phyloP scores from a whole-genome alignment of 148 eudicot genomes.

The Rhododendron ferrugineum region DNA sequence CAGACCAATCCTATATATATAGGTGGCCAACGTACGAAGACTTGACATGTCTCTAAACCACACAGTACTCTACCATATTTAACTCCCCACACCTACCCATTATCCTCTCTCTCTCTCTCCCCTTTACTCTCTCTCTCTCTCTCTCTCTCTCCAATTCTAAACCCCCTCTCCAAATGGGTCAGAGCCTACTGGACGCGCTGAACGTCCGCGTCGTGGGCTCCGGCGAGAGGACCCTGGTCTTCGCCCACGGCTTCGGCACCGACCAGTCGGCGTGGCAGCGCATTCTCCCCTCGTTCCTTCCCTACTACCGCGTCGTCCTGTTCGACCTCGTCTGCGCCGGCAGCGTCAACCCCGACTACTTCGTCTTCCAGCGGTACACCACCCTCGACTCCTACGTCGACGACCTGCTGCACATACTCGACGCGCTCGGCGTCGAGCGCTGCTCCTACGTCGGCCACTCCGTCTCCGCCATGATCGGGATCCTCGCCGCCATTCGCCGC shows the following conservation, averaged over 20 bases:
- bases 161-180: conserved; percentile 39
- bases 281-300: conserved; percentile 58
- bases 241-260: conserved; percentile 89
- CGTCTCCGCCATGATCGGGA: conserved; percentile 50
- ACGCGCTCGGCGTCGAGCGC: conserved; percentile 38
- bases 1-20: background rate
- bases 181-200: conserved; percentile 43
- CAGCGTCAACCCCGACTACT: conserved; percentile 78
- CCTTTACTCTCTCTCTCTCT: background rate
- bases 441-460: conserved; percentile 69
- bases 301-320: conserved; percentile 51
- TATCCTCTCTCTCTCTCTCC: background rate
- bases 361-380: conserved; percentile 75
- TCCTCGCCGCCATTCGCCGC: conserved; percentile 46
- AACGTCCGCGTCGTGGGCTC: conserved; percentile 73
- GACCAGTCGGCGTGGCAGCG: conserved; percentile 95
- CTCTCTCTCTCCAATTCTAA: background rate
- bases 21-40: background rate
- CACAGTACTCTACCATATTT: background rate
- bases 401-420: conserved; percentile 68
- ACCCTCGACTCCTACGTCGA: conserved; percentile 78
- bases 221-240: conserved; percentile 51
- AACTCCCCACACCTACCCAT: background rate
- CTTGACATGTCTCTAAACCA: background rate
- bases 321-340: conserved; percentile 96